A percentile compares a stretch with the other conserved stretches of the same genome.
Conservation (phyloP, 2,329 filamentous ascomycete genomes). For the Hypoxylon sp. region DNA sequence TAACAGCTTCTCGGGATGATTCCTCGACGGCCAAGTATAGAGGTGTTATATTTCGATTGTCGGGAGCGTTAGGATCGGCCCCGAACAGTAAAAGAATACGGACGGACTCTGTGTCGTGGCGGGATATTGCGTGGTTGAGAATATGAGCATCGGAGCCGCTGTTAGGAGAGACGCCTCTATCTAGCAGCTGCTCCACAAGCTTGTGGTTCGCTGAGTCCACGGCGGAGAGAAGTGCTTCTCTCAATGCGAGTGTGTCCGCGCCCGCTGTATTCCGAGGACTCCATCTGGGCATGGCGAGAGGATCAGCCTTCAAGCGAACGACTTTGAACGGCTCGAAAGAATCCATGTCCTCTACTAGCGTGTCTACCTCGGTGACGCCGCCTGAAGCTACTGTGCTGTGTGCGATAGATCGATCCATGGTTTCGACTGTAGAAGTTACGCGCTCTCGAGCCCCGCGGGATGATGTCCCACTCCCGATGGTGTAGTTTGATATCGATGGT, state of each 20-base stretch:
- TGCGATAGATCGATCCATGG: conserved; percentile 28
- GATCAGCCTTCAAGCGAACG: conserved; percentile 64
- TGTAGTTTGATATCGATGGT: conserved; percentile 44
- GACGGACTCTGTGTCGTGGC: conserved; percentile 65
- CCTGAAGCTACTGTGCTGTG: conserved; percentile 39
- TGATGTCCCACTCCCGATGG: conserved; percentile 35
- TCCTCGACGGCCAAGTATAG: conserved; percentile 64
- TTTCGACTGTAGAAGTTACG: conserved; percentile 37
- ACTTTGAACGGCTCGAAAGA: conserved; percentile 55
- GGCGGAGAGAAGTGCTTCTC: conserved; percentile 64
- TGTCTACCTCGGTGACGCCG: conserved; percentile 44
- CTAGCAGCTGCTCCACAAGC: conserved; percentile 68
- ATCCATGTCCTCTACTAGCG: conserved; percentile 52
- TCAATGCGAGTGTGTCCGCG: conserved; percentile 59
- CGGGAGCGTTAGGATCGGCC: conserved; percentile 66
- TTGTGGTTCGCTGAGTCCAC: conserved; percentile 69
- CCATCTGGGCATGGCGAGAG: conserved; percentile 64
- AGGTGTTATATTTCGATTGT: conserved; percentile 64
- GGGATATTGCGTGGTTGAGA: conserved; percentile 65
- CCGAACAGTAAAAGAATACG: conserved; percentile 69
- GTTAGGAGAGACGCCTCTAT: conserved; percentile 67
- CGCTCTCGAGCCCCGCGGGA: conserved; percentile 40
- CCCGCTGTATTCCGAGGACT: conserved; percentile 60
- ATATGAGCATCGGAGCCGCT: conserved; percentile 60
- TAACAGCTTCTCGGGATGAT: conserved; percentile 67